These are phyloP conservation scores for Puya raimondii DNA, from an alignment of 176 grass and related monocot species.

Conservation along the genomic window DNA sequence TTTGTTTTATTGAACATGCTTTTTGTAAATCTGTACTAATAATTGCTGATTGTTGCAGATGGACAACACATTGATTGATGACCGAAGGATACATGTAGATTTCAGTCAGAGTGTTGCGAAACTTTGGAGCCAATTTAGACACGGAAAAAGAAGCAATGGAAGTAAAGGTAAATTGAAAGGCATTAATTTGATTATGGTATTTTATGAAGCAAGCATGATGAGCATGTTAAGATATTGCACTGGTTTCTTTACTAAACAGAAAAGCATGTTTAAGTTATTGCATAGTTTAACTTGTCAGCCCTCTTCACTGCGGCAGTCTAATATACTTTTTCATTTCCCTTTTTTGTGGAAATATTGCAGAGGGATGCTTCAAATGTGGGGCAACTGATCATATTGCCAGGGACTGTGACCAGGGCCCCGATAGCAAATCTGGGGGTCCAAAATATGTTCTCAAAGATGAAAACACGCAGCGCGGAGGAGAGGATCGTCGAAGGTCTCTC, in stretches of 20 bases:
- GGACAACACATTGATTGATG: slow-evolving; percentile 96
- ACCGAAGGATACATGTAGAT: slow-evolving; percentile 96
- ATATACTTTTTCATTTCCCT: neutral
- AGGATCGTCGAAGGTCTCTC: slow-evolving; percentile 52
- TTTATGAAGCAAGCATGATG: too few relatives aligned
- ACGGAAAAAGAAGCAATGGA: slow-evolving; percentile 60
- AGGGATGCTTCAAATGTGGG: slow-evolving; percentile 94
- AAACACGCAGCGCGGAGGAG: slow-evolving; percentile 60
- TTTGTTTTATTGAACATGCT: neutral
- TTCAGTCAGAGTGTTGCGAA: slow-evolving; percentile 97
- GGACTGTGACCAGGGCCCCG: slow-evolving; percentile 46
- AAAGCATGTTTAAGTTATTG: neutral
- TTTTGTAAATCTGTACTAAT: neutral
- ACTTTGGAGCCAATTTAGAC: slow-evolving; percentile 90
- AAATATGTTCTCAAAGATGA: slow-evolving; percentile 92
- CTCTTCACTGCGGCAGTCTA: neutral
- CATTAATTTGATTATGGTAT: too few relatives aligned
- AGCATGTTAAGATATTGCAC: too few relatives aligned
- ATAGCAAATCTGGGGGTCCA: slow-evolving; percentile 42
- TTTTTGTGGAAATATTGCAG: slow-evolving; percentile 27
- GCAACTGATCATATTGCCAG: slow-evolving; percentile 67
- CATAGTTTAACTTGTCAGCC: neutral
- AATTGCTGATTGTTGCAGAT: slow-evolving; percentile 38
- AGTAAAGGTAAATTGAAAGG: slow-evolving; percentile 46
- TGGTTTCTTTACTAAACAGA: neutral